These are phyloP conservation scores for Xylariales sp. DNA, from an alignment of 2,329 filamentous ascomycete species.

Conservation along the genomic window DNA sequence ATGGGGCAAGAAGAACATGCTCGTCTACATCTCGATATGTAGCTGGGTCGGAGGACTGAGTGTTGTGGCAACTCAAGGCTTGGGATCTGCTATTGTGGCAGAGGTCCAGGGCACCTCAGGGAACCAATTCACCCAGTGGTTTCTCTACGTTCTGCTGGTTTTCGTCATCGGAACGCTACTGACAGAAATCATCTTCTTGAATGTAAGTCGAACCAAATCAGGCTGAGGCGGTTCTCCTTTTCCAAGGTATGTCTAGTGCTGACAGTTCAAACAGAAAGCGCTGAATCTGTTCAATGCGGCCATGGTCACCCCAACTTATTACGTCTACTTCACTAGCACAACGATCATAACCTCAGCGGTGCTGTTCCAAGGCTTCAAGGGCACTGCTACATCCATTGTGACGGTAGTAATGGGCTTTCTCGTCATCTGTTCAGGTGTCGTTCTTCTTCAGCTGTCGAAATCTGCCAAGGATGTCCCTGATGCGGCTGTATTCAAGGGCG, in stretches of 20 bases:
- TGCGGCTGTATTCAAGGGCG: conserved; percentile 83
- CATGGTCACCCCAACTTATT: conserved; percentile 95
- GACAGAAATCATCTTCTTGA: conserved; percentile 92
- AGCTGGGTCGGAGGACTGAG: conserved; percentile 91
- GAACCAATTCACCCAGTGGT: conserved; percentile 92
- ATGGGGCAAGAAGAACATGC: conserved; percentile 95
- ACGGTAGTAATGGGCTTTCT: conserved; percentile 93
- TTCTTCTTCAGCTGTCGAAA: conserved; percentile 93
- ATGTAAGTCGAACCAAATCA: conserved; percentile 75
- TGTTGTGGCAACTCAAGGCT: conserved; percentile 89
- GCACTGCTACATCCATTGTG: conserved; percentile 71
- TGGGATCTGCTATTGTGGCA: conserved; percentile 86
- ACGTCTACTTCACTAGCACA: conserved; percentile 94
- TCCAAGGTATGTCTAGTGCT: no score
- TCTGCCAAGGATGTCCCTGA: conserved; percentile 97
- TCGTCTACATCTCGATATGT: conserved; percentile 95
- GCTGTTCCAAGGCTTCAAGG: conserved; percentile 91
- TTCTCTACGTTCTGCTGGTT: conserved; percentile 84
- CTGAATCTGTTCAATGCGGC: conserved; percentile 96
- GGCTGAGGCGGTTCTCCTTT: no score
- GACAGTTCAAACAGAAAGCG: conserved; percentile 98
- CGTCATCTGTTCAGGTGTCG: conserved; percentile 87
- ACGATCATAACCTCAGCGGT: conserved; percentile 94
- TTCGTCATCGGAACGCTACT: conserved; percentile 87
- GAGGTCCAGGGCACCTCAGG: conserved; percentile 69